phyloP scores from a whole-genome alignment of 2,329 filamentous ascomycete species.

The Claviceps sp. region DNA sequence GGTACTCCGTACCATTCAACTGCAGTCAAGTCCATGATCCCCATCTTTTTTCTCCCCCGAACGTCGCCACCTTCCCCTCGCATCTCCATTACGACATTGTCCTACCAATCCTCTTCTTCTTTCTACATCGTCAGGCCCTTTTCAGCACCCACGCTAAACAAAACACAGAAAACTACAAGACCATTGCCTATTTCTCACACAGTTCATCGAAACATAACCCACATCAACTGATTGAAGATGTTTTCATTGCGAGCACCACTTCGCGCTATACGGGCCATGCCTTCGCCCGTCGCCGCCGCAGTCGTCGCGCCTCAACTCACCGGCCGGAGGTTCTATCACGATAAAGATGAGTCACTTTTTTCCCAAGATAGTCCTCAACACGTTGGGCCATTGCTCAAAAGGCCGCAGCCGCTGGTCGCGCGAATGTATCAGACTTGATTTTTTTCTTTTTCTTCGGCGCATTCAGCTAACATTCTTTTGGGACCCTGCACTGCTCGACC shows the following conservation, averaged over 20 bases:
- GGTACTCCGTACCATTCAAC: no score
- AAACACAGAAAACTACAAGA: neutral
- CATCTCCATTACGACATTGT: slow-evolving; percentile 1
- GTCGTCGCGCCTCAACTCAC: slow-evolving; percentile 16
- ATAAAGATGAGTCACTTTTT: slow-evolving; percentile 23
- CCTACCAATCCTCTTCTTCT: neutral
- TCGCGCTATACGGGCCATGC: slow-evolving; percentile 7
- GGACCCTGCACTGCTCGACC: slow-evolving; percentile 23
- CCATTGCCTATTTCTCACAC: neutral
- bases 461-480: slow-evolving; percentile 4
- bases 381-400: neutral
- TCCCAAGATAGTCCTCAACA: neutral
- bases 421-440: neutral
- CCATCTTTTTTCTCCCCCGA: neutral
- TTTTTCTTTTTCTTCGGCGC: neutral
- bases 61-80: slow-evolving; percentile 3
- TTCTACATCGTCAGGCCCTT: neutral
- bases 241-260: slow-evolving; percentile 9
- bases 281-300: slow-evolving; percentile 7
- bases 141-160: neutral
- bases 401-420: neutral
- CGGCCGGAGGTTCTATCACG: slow-evolving; percentile 32
- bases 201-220: neutral
- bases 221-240: slow-evolving; percentile 2
- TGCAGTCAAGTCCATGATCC: neutral